Conservation (phyloP, 192 early-diverging fungal species). For the Funneliformis geosporum region DNA sequence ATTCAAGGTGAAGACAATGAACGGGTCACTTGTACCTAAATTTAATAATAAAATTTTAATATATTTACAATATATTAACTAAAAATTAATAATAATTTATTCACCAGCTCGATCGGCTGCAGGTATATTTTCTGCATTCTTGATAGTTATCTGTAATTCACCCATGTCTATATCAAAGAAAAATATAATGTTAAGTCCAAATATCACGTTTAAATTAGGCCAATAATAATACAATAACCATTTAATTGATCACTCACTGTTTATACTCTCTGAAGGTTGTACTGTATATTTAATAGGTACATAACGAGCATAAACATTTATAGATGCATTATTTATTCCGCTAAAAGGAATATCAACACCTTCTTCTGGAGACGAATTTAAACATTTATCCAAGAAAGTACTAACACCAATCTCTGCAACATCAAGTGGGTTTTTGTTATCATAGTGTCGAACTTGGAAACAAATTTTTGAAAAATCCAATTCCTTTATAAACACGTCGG, state of each 20-base stretch:
- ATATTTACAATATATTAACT: slow-evolving; percentile 38
- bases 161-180: slow-evolving; percentile 42
- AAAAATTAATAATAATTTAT: neutral
- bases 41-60: slow-evolving; percentile 37
- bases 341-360: neutral
- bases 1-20: slow-evolving; percentile 60
- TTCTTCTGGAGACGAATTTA: neutral
- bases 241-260: slow-evolving; percentile 34
- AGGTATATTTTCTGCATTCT: slow-evolving; percentile 33
- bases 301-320: slow-evolving; percentile 14
- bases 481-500: neutral
- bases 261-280: slow-evolving; percentile 38
- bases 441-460: neutral
- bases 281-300: slow-evolving; percentile 36
- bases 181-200: neutral
- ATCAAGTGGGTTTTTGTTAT: neutral
- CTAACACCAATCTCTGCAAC: neutral
- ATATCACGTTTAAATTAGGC: neutral
- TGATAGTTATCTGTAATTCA: slow-evolving; percentile 32
- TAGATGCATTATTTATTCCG: neutral
- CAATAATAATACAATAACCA: neutral
- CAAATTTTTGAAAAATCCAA: neutral
- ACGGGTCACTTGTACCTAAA: slow-evolving; percentile 66
- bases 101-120: slow-evolving; percentile 36
- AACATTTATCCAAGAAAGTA: neutral